Evolutionary conservation across 441 rosid species (phyloP).

Genomic region (Adansonia madagascariensis): DNA sequence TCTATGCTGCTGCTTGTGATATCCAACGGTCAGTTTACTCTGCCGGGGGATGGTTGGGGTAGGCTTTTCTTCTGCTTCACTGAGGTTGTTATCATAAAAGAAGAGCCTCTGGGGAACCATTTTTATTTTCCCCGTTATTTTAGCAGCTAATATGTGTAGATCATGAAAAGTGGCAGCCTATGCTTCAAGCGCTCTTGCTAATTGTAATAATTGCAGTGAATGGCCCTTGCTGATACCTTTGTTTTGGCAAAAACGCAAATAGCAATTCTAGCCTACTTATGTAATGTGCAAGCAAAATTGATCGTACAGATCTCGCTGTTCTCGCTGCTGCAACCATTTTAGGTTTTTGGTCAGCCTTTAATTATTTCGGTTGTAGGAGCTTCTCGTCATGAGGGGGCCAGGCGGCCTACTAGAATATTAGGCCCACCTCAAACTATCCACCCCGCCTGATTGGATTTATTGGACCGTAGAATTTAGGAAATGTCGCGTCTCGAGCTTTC

Average conservation of each 20-base stretch:
- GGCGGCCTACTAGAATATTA: no score
- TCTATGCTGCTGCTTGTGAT: not conserved
- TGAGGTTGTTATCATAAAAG: slow-evolving; percentile 19
- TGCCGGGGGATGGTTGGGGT: not conserved
- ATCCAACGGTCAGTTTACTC: not conserved
- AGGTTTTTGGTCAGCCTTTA: not conserved
- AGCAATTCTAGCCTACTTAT: not conserved
- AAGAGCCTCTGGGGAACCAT: slow-evolving; percentile 15
- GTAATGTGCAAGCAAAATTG: not conserved
- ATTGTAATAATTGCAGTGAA: slow-evolving; percentile 6
- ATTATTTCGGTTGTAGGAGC: not conserved
- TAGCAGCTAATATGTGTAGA: not conserved
- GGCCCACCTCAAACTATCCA: no score
- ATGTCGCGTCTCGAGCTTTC: not conserved
- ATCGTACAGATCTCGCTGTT: not conserved
- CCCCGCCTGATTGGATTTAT: no score
- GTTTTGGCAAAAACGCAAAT: slow-evolving; percentile 22
- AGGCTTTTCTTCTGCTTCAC: not conserved
- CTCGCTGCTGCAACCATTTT: not conserved
- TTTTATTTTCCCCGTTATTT: not conserved
- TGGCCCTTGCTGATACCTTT: slow-evolving; percentile 14
- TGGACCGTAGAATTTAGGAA: no score
- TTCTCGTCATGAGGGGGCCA: no score
- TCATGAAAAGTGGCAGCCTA: slow-evolving; percentile 6
- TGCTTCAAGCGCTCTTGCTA: not conserved